Base-by-base conservation (phyloP, 768 basidiomycete species). In the Lentinula guzmanii region DNA sequence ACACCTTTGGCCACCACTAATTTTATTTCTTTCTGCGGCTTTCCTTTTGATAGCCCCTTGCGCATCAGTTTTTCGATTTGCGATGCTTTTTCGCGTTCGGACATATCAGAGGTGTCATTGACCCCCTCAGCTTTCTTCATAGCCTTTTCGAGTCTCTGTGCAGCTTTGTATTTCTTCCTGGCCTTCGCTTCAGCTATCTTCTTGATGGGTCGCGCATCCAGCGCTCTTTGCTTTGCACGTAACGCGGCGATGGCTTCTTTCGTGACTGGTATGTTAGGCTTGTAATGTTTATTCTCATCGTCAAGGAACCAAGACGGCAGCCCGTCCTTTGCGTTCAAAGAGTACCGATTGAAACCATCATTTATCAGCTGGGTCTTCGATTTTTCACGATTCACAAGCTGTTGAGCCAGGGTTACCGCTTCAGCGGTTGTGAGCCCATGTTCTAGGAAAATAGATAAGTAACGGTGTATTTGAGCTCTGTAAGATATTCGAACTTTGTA, bases 171-270 rank as follows among this genome's bases (percentile, higher is more conserved):
- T 77, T 98, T 98, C 76, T 99, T 99, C 64, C 97, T 84, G 33
- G 93, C 95, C 74, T 98, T 98, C 13, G 97, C 97, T 75, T 98
- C 97, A 8, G 96, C 97, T 6, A 98, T 85, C 79, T 99, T 99
- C 78, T 97, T 98, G 76, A 99, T 98, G 16, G 97, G 97, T 28
- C 97, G 86, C 1, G 96, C 94, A 70, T 99, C 95, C 53, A 99
- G 79, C 13, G 94, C 92, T 11, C 96, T 89, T 74, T 95, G 91
- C 73, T 91, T 93, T 21, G 90, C 91, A 34, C 91, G 86, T 34
- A 99, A 79, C 9, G 86, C 87, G 53, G 82, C 81, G 60, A 98
- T 79, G 9, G 97, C 97, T 71, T 98, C 97, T 72, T 96, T 98
- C 0, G 95, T 98, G 60, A 98, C 81, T n/a, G 97, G 97, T 51